Percentiles rank a stretch among this genome's conserved stretches.
Evolutionary conservation across 192 early-diverging fungal genomes (phyloP).

Genomic region (Coemansia sp.): DNA sequence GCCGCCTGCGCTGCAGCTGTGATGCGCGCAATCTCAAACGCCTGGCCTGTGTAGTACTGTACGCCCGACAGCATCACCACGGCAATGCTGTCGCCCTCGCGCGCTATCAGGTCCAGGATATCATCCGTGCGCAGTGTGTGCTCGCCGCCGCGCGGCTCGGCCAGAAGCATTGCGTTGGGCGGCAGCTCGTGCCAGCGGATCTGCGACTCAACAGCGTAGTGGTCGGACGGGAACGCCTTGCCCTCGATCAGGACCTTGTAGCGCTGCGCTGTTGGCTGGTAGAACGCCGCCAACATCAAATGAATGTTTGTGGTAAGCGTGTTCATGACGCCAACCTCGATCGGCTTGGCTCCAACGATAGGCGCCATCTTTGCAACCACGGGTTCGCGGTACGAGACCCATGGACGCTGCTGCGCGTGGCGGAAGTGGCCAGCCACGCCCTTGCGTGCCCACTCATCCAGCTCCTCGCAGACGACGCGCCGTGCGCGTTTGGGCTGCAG

Average conservation of each 20-base stretch:
- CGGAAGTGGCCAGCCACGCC: conserved; percentile 89
- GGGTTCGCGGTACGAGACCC: conserved; percentile 79
- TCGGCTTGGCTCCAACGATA: conserved; percentile 64
- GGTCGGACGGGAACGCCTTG: conserved; percentile 94
- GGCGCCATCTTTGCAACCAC: conserved; percentile 72
- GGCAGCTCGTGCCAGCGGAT: conserved; percentile 79
- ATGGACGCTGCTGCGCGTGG: conserved; percentile 78
- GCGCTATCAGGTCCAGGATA: conserved; percentile 72
- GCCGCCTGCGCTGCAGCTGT: conserved; percentile 76
- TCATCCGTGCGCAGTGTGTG: conserved; percentile 70
- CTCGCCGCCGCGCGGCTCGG: conserved; percentile 75
- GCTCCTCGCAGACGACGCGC: conserved; percentile 76
- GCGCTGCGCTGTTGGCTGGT: conserved; percentile 70
- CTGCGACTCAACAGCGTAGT: conserved; percentile 91
- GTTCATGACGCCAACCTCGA: conserved; percentile 90
- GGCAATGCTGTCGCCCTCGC: conserved; percentile 74
- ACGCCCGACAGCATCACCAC: conserved; percentile 86
- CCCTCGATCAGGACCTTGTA: conserved; percentile 89
- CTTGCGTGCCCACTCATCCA: conserved; percentile 84
- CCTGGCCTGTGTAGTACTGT: conserved; percentile 93
- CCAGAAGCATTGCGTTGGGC: conserved; percentile 64
- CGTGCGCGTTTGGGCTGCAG: conserved; percentile 72
- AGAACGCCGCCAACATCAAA: conserved; percentile 88
- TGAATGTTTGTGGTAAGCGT: conserved; percentile 92
- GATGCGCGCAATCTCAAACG: conserved; percentile 83